These are phyloP conservation scores for Nissolia schottii DNA, from an alignment of 306 rosid genomes.

Conservation along the genomic window DNA sequence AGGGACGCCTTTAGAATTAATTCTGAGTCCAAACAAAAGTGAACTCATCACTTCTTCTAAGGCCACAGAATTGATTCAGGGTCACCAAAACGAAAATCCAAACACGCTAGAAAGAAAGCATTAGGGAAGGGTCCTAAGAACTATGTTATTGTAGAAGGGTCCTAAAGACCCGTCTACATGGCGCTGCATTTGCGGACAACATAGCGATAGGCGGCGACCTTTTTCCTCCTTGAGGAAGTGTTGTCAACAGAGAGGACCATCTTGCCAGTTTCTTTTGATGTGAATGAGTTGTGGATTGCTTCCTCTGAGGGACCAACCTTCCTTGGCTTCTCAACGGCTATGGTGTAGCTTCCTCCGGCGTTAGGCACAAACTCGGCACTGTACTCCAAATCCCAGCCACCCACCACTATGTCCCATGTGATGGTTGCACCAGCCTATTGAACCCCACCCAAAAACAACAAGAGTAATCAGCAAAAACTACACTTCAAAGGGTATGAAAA, in stretches of 20 bases:
- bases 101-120: neutral
- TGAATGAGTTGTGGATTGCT: constrained; percentile 82
- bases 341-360: constrained; percentile 74
- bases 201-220: constrained; percentile 91
- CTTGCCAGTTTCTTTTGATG: constrained; percentile 69
- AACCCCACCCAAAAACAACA: neutral
- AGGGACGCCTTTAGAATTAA: too few species aligned
- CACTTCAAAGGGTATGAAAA: constrained; percentile 30
- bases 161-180: constrained; percentile 12
- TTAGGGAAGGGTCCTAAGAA: neutral
- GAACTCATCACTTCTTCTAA: too few species aligned
- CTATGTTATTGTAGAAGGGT: too few species aligned
- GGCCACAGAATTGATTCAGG: too few species aligned
- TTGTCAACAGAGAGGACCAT: constrained; percentile 90
- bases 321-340: constrained; percentile 76
- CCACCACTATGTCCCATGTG: constrained; percentile 94
- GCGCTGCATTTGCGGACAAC: constrained; percentile 62
- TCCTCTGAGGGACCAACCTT: constrained; percentile 56
- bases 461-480: neutral
- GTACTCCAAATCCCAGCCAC: constrained; percentile 95
- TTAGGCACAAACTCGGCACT: constrained; percentile 82
- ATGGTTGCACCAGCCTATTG: constrained; percentile 80
- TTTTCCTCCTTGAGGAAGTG: constrained; percentile 69
- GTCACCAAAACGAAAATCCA: constrained; percentile 14
- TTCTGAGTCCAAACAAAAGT: too few species aligned